phyloP scores from a whole-genome alignment of 2,329 filamentous ascomycete genomes.

The Ophiostoma ulmi region DNA sequence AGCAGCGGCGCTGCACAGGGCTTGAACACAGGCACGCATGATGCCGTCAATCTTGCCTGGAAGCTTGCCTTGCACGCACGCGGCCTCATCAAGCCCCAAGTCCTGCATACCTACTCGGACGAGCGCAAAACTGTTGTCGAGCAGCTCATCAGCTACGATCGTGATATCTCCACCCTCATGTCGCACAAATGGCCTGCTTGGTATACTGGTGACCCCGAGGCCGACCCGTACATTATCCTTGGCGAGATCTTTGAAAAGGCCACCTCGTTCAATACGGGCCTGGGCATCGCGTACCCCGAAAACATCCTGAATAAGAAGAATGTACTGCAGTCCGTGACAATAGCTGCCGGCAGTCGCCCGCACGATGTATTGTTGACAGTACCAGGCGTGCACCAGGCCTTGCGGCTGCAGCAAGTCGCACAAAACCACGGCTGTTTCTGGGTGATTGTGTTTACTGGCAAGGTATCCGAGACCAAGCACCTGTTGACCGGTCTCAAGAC shows the following conservation, averaged over 20 bases:
- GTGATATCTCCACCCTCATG: constrained; percentile 34
- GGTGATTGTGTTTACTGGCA: constrained; percentile 40
- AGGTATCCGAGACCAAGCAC: constrained; percentile 31
- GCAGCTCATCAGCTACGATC: constrained; percentile 40
- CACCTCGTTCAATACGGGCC: constrained; percentile 56
- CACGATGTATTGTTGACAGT: constrained; percentile 44
- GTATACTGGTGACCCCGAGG: constrained; percentile 38
- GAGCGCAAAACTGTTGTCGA: constrained; percentile 38
- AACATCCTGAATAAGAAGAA: constrained; percentile 25
- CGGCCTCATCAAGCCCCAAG: constrained; percentile 16
- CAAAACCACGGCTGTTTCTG: constrained; percentile 42
- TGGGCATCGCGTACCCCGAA: constrained; percentile 50
- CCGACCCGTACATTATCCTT: constrained; percentile 44
- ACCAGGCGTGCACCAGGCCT: constrained; percentile 42
- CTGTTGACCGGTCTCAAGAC: neutral
- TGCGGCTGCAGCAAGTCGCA: constrained; percentile 41
- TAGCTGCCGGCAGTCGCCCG: constrained; percentile 41
- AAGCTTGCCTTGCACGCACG: constrained; percentile 37
- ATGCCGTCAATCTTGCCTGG: constrained; percentile 48
- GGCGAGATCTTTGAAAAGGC: constrained; percentile 54
- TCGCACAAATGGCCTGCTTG: constrained; percentile 38
- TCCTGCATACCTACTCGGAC: constrained; percentile 38
- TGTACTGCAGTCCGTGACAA: constrained; percentile 3
- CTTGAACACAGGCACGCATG: constrained; percentile 54
- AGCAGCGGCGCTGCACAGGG: constrained; percentile 59